Evolutionary conservation across 345 rosid species (phyloP).

Genomic region (Mercurialis annua): DNA sequence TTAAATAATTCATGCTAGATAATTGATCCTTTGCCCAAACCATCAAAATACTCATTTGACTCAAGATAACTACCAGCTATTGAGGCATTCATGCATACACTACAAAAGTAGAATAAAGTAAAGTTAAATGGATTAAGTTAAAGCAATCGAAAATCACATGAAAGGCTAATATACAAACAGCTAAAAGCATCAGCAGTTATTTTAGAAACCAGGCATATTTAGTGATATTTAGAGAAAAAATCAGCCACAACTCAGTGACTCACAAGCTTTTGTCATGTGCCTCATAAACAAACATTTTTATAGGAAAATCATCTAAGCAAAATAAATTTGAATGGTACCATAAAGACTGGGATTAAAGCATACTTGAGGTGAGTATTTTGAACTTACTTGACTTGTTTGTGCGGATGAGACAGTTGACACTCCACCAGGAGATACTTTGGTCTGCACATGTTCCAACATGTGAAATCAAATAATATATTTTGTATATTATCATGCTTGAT

Average conservation of each 20-base stretch:
- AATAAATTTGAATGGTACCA: not conserved
- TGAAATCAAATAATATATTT: not conserved
- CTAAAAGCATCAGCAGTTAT: not conserved
- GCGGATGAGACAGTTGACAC: conserved; percentile 11
- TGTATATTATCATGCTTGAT: not conserved
- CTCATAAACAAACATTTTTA: not conserved
- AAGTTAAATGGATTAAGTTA: not conserved
- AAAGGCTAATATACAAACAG: not conserved
- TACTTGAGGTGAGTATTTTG: not conserved
- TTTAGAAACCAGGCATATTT: not conserved
- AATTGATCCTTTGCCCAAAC: not conserved
- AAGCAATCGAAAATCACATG: not conserved
- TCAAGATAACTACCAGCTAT: not conserved
- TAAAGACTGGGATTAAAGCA: not conserved
- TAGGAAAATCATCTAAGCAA: not conserved
- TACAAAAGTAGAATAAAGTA: not conserved
- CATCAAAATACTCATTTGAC: not conserved
- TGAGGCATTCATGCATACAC: not conserved
- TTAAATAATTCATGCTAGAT: not conserved
- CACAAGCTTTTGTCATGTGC: not conserved
- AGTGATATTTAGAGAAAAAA: not conserved
- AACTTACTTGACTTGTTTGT: conserved; percentile 11
- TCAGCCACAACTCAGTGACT: no score
- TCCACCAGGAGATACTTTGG: conserved; percentile 14
- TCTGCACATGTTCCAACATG: conserved; percentile 6